These are phyloP conservation scores for Bruguiera gymnorhiza DNA, from an alignment of 345 rosid species.

Conservation along the genomic window DNA sequence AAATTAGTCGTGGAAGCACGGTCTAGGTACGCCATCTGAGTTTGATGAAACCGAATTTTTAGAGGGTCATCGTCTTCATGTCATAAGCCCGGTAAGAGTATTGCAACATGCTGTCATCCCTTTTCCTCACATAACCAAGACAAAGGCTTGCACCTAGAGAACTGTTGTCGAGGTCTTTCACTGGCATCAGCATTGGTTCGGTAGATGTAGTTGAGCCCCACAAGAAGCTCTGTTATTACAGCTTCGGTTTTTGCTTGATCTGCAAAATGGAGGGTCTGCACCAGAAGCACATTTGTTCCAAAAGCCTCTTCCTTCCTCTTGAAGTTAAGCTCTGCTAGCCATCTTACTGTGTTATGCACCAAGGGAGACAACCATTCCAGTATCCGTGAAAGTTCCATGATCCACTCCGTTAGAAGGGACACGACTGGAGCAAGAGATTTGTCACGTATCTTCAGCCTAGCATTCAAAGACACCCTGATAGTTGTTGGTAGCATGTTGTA, in stretches of 20 bases:
- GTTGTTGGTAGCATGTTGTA: slow-evolving; percentile 52
- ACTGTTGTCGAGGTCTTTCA: slow-evolving; percentile 15
- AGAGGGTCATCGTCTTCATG: neutral
- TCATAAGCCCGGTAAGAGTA: neutral
- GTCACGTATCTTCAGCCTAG: slow-evolving; percentile 36
- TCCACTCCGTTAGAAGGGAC: slow-evolving; percentile 51
- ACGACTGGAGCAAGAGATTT: slow-evolving; percentile 30
- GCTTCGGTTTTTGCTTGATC: slow-evolving; percentile 60
- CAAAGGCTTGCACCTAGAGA: slow-evolving; percentile 4
- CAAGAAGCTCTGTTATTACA: slow-evolving; percentile 54
- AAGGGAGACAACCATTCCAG: slow-evolving; percentile 61
- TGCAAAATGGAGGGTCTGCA: slow-evolving; percentile 62
- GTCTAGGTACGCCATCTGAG: neutral
- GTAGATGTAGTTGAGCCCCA: slow-evolving; percentile 54
- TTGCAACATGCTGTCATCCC: slow-evolving; percentile 3
- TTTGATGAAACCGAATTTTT: neutral
- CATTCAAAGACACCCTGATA: slow-evolving; percentile 38
- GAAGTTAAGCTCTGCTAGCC: slow-evolving; percentile 56
- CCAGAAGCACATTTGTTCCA: slow-evolving; percentile 44
- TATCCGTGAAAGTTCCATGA: slow-evolving; percentile 30
- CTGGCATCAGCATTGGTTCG: slow-evolving; percentile 27
- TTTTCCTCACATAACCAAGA: neutral
- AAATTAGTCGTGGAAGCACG: neutral
- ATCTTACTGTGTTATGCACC: slow-evolving; percentile 53
- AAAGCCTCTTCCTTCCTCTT: slow-evolving; percentile 49